Conservation (phyloP, 2,329 filamentous ascomycete genomes). For the Dactylellina parvicollis region DNA sequence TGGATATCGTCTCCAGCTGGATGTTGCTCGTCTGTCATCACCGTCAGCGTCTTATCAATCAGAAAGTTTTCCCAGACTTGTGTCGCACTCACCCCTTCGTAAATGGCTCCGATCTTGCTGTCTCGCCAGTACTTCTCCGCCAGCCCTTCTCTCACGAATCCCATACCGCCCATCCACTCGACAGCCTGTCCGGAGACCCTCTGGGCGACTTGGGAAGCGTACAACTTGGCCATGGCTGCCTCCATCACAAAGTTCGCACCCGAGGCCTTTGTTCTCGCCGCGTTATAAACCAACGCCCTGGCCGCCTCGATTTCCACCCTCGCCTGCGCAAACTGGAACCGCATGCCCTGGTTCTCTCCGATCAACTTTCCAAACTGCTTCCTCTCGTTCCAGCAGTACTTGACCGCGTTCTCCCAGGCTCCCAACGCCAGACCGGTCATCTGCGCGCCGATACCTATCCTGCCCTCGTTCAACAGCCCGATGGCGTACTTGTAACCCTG, state of each 20-base stretch:
- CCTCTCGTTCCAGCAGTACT: constrained; percentile 98
- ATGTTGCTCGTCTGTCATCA: constrained; percentile 68
- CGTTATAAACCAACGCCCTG: constrained; percentile 92
- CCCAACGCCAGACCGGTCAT: constrained; percentile 97
- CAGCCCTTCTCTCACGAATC: constrained; percentile 93
- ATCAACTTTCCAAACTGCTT: constrained; percentile 94
- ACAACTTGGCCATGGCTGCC: constrained; percentile 98
- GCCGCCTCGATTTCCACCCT: constrained; percentile 94
- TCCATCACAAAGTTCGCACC: constrained; percentile 89
- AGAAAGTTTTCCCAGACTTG: constrained; percentile 54
- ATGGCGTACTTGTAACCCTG: constrained; percentile 99
- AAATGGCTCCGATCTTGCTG: constrained; percentile 98
- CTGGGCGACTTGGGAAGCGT: constrained; percentile 89
- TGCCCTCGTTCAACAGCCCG: constrained; percentile 89
- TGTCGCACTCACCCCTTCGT: constrained; percentile 75
- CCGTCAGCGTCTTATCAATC: constrained; percentile 6
- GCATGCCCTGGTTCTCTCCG: constrained; percentile 98
- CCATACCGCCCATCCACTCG: constrained; percentile 99
- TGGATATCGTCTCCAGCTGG: constrained; percentile 76
- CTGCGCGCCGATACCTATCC: constrained; percentile 96
- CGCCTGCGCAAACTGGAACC: constrained; percentile 96
- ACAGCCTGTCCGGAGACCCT: constrained; percentile 85
- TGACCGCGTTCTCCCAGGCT: constrained; percentile 91
- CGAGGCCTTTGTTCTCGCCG: constrained; percentile 96
- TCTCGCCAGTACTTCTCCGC: constrained; percentile 98